A percentile compares a stretch with the other conserved stretches of the same genome.
phyloP scores from a whole-genome alignment of 768 basidiomycete genomes.

The Tylopilus vinaceipallidus region DNA sequence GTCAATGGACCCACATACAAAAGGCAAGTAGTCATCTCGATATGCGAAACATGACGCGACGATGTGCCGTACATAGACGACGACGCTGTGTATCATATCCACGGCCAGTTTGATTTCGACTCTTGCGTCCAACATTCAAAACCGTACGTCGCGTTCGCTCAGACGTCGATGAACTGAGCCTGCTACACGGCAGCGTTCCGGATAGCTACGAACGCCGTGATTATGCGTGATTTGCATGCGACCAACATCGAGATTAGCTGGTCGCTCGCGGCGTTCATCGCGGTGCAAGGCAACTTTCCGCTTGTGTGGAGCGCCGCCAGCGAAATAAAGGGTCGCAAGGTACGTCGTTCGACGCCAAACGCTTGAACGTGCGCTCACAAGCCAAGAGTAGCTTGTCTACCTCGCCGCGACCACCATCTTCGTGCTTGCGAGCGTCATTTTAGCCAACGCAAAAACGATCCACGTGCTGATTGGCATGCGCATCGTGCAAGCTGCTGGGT shows the following conservation, averaged over 20 bases:
- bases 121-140: constrained; percentile 31
- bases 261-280: constrained; percentile 69
- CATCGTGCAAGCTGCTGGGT: constrained; percentile 66
- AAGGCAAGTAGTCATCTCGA: constrained; percentile 42
- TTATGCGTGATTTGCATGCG: constrained; percentile 59
- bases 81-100: constrained; percentile 28
- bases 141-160: constrained; percentile 18
- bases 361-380: constrained; percentile 2
- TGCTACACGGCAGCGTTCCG: neutral
- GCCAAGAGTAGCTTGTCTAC: constrained; percentile 46
- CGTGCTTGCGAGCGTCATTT: constrained; percentile 52
- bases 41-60: neutral
- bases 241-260: constrained; percentile 61
- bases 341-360: constrained; percentile 29
- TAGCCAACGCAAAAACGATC: constrained; percentile 55
- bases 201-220: constrained; percentile 60
- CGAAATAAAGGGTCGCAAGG: constrained; percentile 76
- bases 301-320: constrained; percentile 67
- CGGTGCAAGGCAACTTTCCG: constrained; percentile 67
- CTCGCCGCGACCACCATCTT: constrained; percentile 51
- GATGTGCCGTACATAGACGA: constrained; percentile 14
- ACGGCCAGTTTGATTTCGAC: constrained; percentile 22
- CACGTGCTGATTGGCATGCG: constrained; percentile 64
- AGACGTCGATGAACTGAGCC: neutral
- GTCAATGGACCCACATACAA: constrained; percentile 51